A percentile compares a stretch with the other conserved stretches of the same genome.
phyloP scores from a whole-genome alignment of 2,329 filamentous ascomycete genomes.

The Pezizomycotina sp. region DNA sequence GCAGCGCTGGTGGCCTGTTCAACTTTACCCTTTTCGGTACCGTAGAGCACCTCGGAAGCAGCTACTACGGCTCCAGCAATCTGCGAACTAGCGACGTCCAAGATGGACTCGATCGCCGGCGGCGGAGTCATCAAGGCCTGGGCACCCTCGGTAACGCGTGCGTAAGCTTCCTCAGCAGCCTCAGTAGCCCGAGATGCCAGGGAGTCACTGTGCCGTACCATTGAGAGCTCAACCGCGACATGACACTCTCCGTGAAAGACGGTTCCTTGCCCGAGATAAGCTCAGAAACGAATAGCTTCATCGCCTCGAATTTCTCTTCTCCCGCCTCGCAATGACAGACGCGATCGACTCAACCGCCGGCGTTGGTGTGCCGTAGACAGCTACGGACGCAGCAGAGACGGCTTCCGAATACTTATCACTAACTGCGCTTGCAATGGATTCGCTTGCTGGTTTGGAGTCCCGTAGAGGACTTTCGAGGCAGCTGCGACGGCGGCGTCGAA shows the following conservation, averaged over 20 bases:
- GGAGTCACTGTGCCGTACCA: conserved; percentile 50
- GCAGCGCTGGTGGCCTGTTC: conserved; percentile 34
- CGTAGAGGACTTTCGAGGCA: conserved; percentile 41
- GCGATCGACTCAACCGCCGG: conserved; percentile 33
- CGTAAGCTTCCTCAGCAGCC: conserved; percentile 29
- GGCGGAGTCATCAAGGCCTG: conserved; percentile 40
- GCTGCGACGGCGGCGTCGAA: conserved; percentile 43
- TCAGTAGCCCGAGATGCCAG: conserved; percentile 32
- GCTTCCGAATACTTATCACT: conserved; percentile 39
- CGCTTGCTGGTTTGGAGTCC: conserved; percentile 33
- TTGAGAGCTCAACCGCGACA: conserved; percentile 51
- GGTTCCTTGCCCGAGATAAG: conserved; percentile 62
- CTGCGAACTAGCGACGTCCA: conserved; percentile 41
- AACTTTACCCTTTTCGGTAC: conserved; percentile 34
- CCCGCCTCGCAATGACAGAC: conserved; percentile 29
- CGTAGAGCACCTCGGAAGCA: conserved; percentile 41
- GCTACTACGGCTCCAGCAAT: conserved; percentile 42
- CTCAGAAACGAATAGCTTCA: conserved; percentile 59
- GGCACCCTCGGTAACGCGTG: conserved; percentile 34
- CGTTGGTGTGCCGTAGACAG: conserved; percentile 41
- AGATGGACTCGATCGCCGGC: conserved; percentile 40
- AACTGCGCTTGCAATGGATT: conserved; percentile 33
- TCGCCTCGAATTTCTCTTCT: conserved; percentile 43
- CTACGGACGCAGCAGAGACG: conserved; percentile 42
- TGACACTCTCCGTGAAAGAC: conserved; percentile 64